Percentiles rank a stretch among this genome's conserved stretches.
Conservation (phyloP, 306 rosid genomes). For the Canavalia ensiformis region DNA sequence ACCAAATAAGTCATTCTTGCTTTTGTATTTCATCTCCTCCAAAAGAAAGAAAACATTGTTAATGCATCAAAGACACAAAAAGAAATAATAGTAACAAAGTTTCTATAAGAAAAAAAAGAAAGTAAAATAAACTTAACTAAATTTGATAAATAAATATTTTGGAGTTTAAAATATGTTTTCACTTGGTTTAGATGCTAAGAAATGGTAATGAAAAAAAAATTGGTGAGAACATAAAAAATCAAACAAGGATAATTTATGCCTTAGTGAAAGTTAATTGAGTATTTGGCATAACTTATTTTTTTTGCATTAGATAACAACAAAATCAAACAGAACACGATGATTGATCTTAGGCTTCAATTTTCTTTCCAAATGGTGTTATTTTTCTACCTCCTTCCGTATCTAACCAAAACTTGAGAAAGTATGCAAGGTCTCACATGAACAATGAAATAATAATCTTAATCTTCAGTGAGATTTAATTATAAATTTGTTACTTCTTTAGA, state of each 20-base stretch:
- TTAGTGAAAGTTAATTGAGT: conserved; percentile 29
- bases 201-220: conserved; percentile 26
- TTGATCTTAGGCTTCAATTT: conserved; percentile 35
- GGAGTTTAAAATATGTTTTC: conserved; percentile 35
- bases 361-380: background rate
- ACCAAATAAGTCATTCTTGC: conserved; percentile 92
- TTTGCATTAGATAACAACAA: conserved; percentile 10
- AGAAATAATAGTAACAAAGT: background rate
- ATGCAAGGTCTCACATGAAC: conserved; percentile 33
- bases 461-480: conserved; percentile 1
- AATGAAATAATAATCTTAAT: conserved; percentile 5
- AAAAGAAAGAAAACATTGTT: conserved; percentile 55
- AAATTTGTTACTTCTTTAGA: conserved; percentile 36
- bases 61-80: conserved; percentile 46
- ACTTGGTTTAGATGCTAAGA: conserved; percentile 52
- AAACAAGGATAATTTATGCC: conserved; percentile 9
- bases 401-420: conserved; percentile 18
- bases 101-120: background rate
- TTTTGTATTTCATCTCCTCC: conserved; percentile 80
- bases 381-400: background rate
- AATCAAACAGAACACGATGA: conserved; percentile 45
- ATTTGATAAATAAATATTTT: conserved; percentile 20
- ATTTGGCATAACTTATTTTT: conserved; percentile 7
- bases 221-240: conserved; percentile 19
- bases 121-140: background rate